phyloP scores from a whole-genome alignment of 768 basidiomycete genomes.

The Amanita jacksonii region DNA sequence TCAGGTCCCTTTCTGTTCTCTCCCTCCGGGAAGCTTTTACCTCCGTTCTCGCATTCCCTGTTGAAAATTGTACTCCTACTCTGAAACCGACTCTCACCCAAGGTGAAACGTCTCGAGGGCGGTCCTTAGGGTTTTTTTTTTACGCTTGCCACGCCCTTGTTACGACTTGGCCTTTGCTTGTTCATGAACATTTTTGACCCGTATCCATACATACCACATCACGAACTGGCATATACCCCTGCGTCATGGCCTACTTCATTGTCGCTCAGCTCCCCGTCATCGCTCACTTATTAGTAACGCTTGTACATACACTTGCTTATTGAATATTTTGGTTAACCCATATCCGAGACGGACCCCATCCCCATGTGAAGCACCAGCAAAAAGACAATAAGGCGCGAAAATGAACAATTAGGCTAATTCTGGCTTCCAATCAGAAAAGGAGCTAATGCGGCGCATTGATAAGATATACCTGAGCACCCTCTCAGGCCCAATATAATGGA shows the following conservation, averaged over 20 bases:
- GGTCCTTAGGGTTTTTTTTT: conserved; percentile 14
- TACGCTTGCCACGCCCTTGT: conserved; percentile 15
- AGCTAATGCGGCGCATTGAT: background rate
- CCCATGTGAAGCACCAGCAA: conserved; percentile 12
- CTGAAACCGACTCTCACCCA: conserved; percentile 8
- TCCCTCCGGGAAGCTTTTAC: conserved; percentile 3
- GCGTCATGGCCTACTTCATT: background rate
- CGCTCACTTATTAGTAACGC: conserved; percentile 7
- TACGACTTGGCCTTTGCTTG: conserved; percentile 7
- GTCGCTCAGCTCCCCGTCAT: background rate
- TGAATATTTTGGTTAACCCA: conserved; percentile 3
- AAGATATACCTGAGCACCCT: background rate
- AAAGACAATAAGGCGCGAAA: conserved; percentile 20
- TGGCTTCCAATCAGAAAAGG: conserved; percentile 8
- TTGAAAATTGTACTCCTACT: conserved; percentile 2
- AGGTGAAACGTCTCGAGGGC: conserved; percentile 30
- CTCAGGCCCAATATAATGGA: background rate
- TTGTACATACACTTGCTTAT: conserved; percentile 10
- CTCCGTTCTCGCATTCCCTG: conserved; percentile 9
- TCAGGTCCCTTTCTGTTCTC: conserved; percentile 7
- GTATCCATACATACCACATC: conserved; percentile 11
- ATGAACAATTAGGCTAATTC: conserved; percentile 16
- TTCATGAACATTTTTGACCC: conserved; percentile 13
- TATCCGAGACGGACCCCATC: conserved; percentile 10
- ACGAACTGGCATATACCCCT: conserved; percentile 6